These are phyloP conservation scores for Bacidia rubella DNA, from an alignment of 495 filamentous ascomycete species.

Conservation along the genomic window DNA sequence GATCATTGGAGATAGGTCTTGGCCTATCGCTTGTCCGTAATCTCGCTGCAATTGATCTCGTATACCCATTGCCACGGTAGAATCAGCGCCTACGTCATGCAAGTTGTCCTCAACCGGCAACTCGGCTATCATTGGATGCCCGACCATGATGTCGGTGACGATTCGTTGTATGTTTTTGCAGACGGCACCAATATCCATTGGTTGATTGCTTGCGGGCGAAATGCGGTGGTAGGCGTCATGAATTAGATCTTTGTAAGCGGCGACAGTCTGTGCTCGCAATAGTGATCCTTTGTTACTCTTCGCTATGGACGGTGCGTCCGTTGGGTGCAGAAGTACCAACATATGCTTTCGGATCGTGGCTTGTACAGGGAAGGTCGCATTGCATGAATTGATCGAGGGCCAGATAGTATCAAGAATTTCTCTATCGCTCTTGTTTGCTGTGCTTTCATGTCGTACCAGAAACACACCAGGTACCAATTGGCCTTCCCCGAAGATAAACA, in stretches of 20 bases:
- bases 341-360: constrained; percentile 30
- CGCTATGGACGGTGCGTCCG: constrained; percentile 19
- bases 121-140: constrained; percentile 13
- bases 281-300: constrained; percentile 44
- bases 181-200: background rate
- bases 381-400: constrained; percentile 27
- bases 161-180: background rate
- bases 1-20: constrained; percentile 23
- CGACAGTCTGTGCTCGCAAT: constrained; percentile 30
- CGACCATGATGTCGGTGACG: constrained; percentile 21
- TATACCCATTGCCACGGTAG: constrained; percentile 30
- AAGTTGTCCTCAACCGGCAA: constrained; percentile 30
- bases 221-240: constrained; percentile 23
- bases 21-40: background rate
- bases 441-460: constrained; percentile 20
- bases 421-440: constrained; percentile 7
- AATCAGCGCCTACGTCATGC: constrained; percentile 35
- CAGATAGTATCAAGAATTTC: constrained; percentile 24
- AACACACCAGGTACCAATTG: constrained; percentile 32
- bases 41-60: constrained; percentile 21
- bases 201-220: background rate
- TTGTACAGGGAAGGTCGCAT: constrained; percentile 28
- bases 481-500: constrained; percentile 36
- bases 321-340: constrained; percentile 26
- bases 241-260: constrained; percentile 29